These are phyloP conservation scores for Cyclotella distinguenda DNA, from an alignment of 108 stramenopile genomes.

Conservation along the genomic window DNA sequence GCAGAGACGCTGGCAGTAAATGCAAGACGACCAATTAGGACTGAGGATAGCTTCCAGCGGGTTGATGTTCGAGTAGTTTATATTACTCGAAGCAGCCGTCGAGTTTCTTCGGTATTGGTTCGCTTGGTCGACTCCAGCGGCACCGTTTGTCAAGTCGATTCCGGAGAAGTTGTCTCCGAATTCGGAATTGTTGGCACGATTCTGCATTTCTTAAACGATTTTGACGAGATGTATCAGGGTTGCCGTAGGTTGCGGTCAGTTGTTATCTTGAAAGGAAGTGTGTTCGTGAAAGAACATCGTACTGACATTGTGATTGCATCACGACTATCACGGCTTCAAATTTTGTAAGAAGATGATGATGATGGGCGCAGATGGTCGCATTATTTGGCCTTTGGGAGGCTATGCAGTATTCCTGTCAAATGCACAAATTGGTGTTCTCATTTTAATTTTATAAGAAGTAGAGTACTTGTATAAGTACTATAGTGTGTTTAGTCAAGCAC, in stretches of 20 bases:
- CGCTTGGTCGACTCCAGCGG: neutral
- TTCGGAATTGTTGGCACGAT: neutral
- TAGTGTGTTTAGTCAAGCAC: no score
- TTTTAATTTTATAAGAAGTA: no score
- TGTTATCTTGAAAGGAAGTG: neutral
- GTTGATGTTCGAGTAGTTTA: neutral
- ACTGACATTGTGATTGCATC: neutral
- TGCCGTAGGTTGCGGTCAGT: neutral
- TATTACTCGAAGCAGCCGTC: neutral
- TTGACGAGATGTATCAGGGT: neutral
- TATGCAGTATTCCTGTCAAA: no score
- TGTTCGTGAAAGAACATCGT: neutral
- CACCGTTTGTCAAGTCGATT: neutral
- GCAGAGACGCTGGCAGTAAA: slow-evolving; percentile 20
- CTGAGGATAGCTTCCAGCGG: neutral
- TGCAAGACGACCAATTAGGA: slow-evolving; percentile 6
- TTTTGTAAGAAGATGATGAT: no score
- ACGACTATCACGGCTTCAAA: no score
- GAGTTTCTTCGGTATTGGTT: neutral
- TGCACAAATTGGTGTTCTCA: no score
- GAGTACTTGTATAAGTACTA: no score
- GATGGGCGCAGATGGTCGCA: no score
- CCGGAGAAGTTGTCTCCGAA: slow-evolving; percentile 9
- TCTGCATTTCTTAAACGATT: neutral
- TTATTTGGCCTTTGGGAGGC: no score